Evolutionary conservation across 345 rosid genomes (phyloP), one percentile per base, ranked within the genome.

Genomic region (Leavenworthia alabamica): DNA sequence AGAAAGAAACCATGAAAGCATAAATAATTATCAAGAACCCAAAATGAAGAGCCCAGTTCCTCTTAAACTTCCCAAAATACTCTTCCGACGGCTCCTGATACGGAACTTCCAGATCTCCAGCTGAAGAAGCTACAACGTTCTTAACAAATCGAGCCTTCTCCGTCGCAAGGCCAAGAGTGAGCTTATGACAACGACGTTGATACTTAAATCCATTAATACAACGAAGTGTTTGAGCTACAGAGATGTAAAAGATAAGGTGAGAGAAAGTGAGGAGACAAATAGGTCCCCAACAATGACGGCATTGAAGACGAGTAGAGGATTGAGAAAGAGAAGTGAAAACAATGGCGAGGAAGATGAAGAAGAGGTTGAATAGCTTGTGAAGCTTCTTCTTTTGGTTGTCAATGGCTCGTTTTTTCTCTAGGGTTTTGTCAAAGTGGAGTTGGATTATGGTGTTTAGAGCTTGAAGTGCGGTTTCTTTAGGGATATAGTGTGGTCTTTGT

Each of bases 171-270:
- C 91, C 96, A 3, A 93, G 85, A 0, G 99, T 93, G 48, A 93
- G 91, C 80, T 93, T 93, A 70, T 93, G 99, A 72, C 97, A 93
- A 64, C 91, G 71, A n/a, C 99, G 70, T 80, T 93, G 90, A 82
- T 93, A 93, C 83, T 86, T 89, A 73, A 89, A 89, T 27, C 99
- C 99, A 51, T 93, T 89, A 80, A 93, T 85, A 80, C 96, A 89
- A 40, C 99, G 69, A 27, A 93, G 85, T 29, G 90, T 93, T 50
- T 89, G 94, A 55, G 99, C 96, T 3, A 93, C 89, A 1, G 91
- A 86, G 60, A 85, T 91, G 66, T 93, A 93, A 86, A 93, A 93
- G 47, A 87, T 70, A 65, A 93, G 88, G 60, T 87, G 96, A 23
- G 91, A 72, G 14, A 93, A 67, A 46, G 97, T 85, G 42, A 93